Conservation (phyloP, 208 protist species). For the Trypanosoma scelopori region DNA sequence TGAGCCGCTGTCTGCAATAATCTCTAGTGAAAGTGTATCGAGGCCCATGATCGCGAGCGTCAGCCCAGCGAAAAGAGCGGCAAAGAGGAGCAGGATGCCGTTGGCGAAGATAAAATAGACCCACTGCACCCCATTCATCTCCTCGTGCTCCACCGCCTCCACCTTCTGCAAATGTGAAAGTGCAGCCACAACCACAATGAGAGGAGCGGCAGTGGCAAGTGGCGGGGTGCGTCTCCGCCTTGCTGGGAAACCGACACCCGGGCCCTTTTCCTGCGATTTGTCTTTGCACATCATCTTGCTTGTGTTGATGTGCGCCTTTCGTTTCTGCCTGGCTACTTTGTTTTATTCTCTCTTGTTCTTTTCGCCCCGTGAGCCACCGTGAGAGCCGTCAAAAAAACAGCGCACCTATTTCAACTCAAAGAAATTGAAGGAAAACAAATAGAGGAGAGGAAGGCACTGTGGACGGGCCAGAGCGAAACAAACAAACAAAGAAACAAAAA, state of each 20-base stretch:
- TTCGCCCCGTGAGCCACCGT: no score
- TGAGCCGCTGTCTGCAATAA: slow-evolving; percentile 86
- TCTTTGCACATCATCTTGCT: no score
- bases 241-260: background rate
- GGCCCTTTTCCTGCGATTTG: background rate
- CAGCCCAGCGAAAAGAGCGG: slow-evolving; percentile 94
- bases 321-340: background rate
- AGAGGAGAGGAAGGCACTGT: no score
- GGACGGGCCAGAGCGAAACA: no score
- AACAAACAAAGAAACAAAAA: no score
- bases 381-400: no score
- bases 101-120: slow-evolving; percentile 76
- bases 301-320: no score
- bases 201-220: background rate
- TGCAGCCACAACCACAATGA: slow-evolving; percentile 5
- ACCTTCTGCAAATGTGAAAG: background rate
- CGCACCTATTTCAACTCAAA: no score
- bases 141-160: slow-evolving; percentile 12
- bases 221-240: background rate
- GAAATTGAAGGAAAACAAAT: no score
- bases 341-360: background rate
- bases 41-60: slow-evolving; percentile 95
- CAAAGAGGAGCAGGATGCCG: slow-evolving; percentile 88
- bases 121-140: slow-evolving; percentile 48
- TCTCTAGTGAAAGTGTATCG: slow-evolving; percentile 93